Percentiles rank a stretch among this genome's conserved stretches.
phyloP scores from a whole-genome alignment of 345 rosid genomes.

The Anacardium occidentale region DNA sequence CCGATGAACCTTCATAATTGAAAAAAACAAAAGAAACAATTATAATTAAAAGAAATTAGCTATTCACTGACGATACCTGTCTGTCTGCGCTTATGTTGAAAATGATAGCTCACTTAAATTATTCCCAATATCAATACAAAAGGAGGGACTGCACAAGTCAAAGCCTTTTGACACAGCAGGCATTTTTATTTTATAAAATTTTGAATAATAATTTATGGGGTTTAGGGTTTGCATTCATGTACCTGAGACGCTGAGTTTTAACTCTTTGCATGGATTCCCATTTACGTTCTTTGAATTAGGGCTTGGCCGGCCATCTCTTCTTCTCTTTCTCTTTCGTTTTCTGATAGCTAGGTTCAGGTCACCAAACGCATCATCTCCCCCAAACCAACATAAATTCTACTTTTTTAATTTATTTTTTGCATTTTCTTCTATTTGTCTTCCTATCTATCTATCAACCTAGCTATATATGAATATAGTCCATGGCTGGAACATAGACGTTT shows the following conservation, averaged over 20 bases:
- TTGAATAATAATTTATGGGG: neutral
- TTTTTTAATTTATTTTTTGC: no score
- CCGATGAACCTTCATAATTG: neutral
- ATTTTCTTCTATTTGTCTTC: neutral
- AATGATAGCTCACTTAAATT: neutral
- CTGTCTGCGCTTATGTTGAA: neutral
- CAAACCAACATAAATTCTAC: neutral
- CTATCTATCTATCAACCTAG: no score
- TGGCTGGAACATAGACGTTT: neutral
- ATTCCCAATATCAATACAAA: no score
- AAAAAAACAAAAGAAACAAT: neutral
- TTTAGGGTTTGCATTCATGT: conserved; percentile 18
- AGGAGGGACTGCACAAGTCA: neutral
- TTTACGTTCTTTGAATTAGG: conserved; percentile 23
- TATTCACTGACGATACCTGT: neutral
- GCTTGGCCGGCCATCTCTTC: conserved; percentile 8
- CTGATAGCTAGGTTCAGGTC: conserved; percentile 18
- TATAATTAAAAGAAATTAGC: neutral
- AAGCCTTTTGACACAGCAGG: neutral
- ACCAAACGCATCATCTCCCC: conserved; percentile 5
- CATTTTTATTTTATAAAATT: neutral
- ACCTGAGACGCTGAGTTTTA: conserved; percentile 9
- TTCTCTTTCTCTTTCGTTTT: neutral
- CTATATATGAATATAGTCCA: no score
- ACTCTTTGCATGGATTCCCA: conserved; percentile 22